These are phyloP conservation scores for Sclerotinia spermophila DNA, from an alignment of 2,329 filamentous ascomycete species.

Conservation along the genomic window DNA sequence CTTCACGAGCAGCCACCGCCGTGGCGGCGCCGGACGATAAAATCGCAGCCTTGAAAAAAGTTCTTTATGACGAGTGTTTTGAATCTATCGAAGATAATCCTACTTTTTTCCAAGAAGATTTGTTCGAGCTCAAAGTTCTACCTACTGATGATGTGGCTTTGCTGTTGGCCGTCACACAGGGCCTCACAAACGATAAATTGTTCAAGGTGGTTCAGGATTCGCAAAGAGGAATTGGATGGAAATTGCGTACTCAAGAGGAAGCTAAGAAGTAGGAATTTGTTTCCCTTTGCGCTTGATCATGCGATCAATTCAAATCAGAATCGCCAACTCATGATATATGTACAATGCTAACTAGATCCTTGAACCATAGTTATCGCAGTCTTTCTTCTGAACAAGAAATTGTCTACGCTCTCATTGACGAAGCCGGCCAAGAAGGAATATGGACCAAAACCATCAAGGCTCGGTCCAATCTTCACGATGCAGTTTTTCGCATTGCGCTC, in stretches of 20 bases:
- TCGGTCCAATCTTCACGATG: slow-evolving; percentile 78
- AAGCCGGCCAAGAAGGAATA: slow-evolving; percentile 77
- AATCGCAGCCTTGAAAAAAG: slow-evolving; percentile 30
- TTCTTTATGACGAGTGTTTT: slow-evolving; percentile 33
- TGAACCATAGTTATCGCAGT: slow-evolving; percentile 50
- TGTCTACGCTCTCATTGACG: slow-evolving; percentile 86
- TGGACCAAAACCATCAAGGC: slow-evolving; percentile 85
- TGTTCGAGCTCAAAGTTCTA: slow-evolving; percentile 55
- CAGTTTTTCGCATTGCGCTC: slow-evolving; percentile 73
- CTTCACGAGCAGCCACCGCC: slow-evolving; percentile 2
- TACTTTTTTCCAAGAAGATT: slow-evolving; percentile 56
- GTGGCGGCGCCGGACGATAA: slow-evolving; percentile 16
- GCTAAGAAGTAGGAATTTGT: slow-evolving; percentile 54
- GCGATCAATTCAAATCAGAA: too few species aligned
- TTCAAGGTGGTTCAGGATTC: slow-evolving; percentile 49
- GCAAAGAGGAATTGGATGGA: slow-evolving; percentile 50
- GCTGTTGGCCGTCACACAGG: slow-evolving; percentile 54
- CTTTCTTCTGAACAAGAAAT: slow-evolving; percentile 73
- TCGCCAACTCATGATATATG: background rate
- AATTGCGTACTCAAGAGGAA: slow-evolving; percentile 55
- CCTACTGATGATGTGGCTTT: slow-evolving; percentile 53
- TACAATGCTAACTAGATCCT: background rate
- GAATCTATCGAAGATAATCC: slow-evolving; percentile 25
- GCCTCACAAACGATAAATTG: slow-evolving; percentile 57
- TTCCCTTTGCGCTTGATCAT: background rate